Percentiles rank a stretch among this genome's conserved stretches.
Conservation (phyloP, 2,329 filamentous ascomycete species). For the Alternaria conjuncta region DNA sequence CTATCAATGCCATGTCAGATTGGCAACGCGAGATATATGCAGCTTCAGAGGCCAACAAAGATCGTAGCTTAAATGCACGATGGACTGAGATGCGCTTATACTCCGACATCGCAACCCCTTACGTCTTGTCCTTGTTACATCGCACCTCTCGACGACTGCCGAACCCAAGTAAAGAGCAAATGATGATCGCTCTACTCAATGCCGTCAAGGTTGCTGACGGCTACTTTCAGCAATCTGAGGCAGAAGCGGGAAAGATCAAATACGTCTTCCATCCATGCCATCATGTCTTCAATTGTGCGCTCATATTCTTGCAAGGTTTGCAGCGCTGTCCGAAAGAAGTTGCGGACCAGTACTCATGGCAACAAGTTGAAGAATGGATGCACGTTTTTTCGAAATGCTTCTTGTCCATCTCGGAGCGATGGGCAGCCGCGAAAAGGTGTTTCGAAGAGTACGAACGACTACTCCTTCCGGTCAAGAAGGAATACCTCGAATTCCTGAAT, state of each 20-base stretch:
- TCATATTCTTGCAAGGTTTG: constrained; percentile 42
- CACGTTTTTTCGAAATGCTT: constrained; percentile 42
- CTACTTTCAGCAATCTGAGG: constrained; percentile 42
- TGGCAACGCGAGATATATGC: constrained; percentile 42
- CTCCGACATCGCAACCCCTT: constrained; percentile 41
- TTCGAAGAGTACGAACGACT: constrained; percentile 44
- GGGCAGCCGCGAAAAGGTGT: constrained; percentile 43
- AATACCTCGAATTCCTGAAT: constrained; percentile 41
- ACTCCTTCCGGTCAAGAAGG: constrained; percentile 39
- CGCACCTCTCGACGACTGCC: constrained; percentile 37
- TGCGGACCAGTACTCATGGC: constrained; percentile 32
- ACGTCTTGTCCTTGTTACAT: constrained; percentile 39
- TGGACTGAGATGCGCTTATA: constrained; percentile 47
- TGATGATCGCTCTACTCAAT: constrained; percentile 36
- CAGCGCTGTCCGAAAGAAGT: constrained; percentile 42
- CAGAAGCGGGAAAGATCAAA: constrained; percentile 44
- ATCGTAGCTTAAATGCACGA: constrained; percentile 31
- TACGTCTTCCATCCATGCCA: constrained; percentile 49
- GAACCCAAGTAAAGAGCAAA: constrained; percentile 34
- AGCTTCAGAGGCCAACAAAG: constrained; percentile 36
- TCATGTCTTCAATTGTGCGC: constrained; percentile 42
- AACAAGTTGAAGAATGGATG: constrained; percentile 40
- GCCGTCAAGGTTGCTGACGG: constrained; percentile 43
- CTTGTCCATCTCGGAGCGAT: constrained; percentile 43
- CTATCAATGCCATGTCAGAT: constrained; percentile 32